phyloP scores from a whole-genome alignment of 306 rosid species.

The Luffa acutangula region DNA sequence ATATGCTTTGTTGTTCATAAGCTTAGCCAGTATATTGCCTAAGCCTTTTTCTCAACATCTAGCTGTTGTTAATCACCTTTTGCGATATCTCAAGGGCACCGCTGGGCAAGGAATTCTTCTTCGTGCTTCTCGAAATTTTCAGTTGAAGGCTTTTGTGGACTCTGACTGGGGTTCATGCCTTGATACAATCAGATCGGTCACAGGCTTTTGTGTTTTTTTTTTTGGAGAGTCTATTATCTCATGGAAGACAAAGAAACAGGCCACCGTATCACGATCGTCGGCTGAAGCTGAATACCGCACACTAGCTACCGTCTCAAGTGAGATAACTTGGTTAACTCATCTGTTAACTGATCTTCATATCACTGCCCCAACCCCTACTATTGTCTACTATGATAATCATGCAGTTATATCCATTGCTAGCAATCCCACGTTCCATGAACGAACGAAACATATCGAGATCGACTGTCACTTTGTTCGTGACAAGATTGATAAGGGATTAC shows the following conservation, averaged over 20 bases:
- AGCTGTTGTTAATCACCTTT: too few relatives aligned
- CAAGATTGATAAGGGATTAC: neutral
- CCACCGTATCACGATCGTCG: neutral
- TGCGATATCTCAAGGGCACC: too few relatives aligned
- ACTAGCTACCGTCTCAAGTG: neutral
- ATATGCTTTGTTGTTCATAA: too few relatives aligned
- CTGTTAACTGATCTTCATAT: too few relatives aligned
- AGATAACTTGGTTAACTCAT: neutral
- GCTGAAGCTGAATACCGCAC: neutral
- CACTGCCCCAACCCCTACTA: rapidly evolving
- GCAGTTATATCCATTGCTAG: neutral
- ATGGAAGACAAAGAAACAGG: neutral
- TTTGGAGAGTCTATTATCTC: rapidly evolving
- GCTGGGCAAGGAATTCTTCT: too few relatives aligned
- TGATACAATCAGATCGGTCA: too few relatives aligned
- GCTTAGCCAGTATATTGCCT: too few relatives aligned
- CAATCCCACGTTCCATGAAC: neutral
- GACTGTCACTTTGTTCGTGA: neutral
- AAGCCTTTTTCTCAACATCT: too few relatives aligned
- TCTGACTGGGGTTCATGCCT: too few relatives aligned
- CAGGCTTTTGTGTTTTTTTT: too few relatives aligned
- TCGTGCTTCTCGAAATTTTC: too few relatives aligned
- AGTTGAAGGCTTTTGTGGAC: too few relatives aligned
- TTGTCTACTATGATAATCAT: neutral
- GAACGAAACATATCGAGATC: neutral